Evolutionary conservation across 2,329 filamentous ascomycete species (phyloP).

Genomic region (Colletotrichum sp.): DNA sequence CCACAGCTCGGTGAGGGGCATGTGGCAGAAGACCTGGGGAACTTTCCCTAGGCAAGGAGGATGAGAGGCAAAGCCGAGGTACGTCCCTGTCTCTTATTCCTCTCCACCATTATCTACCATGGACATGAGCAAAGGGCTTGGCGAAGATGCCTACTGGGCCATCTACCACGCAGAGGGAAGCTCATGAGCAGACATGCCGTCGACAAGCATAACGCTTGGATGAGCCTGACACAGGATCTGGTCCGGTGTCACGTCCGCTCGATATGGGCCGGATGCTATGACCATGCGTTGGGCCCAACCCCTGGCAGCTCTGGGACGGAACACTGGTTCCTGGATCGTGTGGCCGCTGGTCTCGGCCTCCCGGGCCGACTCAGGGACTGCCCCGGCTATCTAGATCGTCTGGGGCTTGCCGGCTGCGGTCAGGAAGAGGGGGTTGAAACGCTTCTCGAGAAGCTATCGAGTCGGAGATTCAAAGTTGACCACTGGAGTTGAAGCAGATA

Average conservation of each 20-base stretch:
- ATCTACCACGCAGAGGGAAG: no score
- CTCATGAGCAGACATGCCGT: background rate
- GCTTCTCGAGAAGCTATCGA: background rate
- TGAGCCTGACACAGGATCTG: background rate
- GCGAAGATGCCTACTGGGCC: no score
- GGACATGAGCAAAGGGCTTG: no score
- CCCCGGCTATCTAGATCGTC: background rate
- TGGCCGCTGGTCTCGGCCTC: background rate
- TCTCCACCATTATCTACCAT: no score
- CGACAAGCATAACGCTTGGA: background rate
- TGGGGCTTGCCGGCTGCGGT: background rate
- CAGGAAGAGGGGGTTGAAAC: background rate
- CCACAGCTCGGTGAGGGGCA: no score
- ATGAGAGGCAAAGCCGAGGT: no score
- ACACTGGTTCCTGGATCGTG: background rate
- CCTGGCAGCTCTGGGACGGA: background rate
- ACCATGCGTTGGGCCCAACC: background rate
- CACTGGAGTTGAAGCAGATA: background rate
- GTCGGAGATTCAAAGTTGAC: background rate
- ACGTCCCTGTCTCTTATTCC: no score
- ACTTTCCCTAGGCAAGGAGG: no score
- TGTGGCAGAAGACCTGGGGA: no score
- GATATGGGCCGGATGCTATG: background rate
- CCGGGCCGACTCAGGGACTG: background rate
- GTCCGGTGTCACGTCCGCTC: background rate